Evolutionary conservation across 1,139 yeast species (phyloP), one percentile per base, ranked within the genome.

Genomic region (Arxiozyma telluris): DNA sequence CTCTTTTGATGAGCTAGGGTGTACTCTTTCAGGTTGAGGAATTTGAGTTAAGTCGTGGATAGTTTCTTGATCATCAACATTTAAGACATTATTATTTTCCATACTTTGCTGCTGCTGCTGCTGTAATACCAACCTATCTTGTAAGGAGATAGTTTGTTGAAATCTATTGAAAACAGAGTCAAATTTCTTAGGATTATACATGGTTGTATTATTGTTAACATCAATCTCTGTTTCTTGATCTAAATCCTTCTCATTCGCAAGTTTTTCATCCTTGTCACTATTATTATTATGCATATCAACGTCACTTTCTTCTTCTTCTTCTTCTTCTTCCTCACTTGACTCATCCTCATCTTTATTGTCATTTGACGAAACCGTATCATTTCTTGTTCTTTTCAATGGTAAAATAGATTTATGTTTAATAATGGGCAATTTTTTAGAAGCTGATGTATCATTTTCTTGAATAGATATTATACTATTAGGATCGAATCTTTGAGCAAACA

Each of bases 401-500:
- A 64, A 49, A 11, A 62, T 22, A 4, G 49, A 49, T 18, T 58
- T 55, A 25, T 17, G 50, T 38, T 46, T 22, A 15, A 46, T 42
- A 21, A 43, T 30, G 15, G 46, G 17, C 5, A 17, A 7, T 18
- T 41, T 57, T 27, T 49, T 54, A 54, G 39, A 27, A 2, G 30
- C 11, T 27, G 30, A 5, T 9, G 30, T 27, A 27, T 50, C 58
- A 23, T 48, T 53, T 54, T 62, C 63, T 54, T 56, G 63, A 8
- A 55, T 60, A 22, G 57, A 63, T 9, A 57, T 61, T 22, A 61
- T 56, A 23, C 66, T 69, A n/a, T 68, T 64, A 34, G 87, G 87
- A 61, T 81, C 87, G 64, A 77, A 82, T 63, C 88, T 73, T 34
- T 78, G 77, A 30, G 85, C 87, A 72, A 83, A 83, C 88, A 83